Conservation (phyloP, 768 basidiomycete genomes). For the Mycena alexandri region DNA sequence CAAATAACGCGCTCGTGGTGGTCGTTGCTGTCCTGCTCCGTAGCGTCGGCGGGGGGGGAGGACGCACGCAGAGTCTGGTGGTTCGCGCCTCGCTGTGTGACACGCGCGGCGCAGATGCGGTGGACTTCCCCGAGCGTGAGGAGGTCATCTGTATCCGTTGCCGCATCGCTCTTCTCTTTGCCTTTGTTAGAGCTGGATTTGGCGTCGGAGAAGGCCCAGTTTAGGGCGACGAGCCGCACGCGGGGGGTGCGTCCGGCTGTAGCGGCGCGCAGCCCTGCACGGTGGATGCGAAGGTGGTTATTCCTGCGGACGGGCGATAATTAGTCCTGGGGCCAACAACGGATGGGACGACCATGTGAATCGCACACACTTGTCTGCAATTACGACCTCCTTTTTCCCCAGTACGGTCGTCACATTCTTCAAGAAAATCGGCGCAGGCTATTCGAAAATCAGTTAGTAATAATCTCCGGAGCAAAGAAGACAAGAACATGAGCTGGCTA, state of each 20-base stretch:
- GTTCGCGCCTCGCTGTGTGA: slow-evolving; percentile 80
- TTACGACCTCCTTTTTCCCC: too few relatives aligned
- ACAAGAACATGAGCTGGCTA: too few relatives aligned
- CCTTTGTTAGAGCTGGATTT: too few relatives aligned
- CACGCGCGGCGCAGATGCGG: slow-evolving; percentile 83
- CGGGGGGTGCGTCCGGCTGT: slow-evolving; percentile 58
- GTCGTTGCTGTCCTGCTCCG: too few relatives aligned
- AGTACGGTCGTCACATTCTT: too few relatives aligned
- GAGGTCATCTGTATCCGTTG: slow-evolving; percentile 51
- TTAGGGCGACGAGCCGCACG: slow-evolving; percentile 82
- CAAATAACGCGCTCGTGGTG: slow-evolving; percentile 81
- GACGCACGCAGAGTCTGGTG: slow-evolving; percentile 79
- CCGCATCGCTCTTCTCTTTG: too few relatives aligned
- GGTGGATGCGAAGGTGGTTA: slow-evolving; percentile 88
- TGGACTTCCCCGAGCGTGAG: slow-evolving; percentile 69
- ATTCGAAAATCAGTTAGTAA: too few relatives aligned
- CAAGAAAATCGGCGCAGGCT: too few relatives aligned
- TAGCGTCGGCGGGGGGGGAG: slow-evolving; percentile 58
- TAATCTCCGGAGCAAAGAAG: too few relatives aligned
- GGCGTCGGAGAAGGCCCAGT: slow-evolving; percentile 66
- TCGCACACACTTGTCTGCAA: too few relatives aligned
- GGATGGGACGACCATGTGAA: too few relatives aligned
- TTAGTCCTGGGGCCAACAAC: too few relatives aligned
- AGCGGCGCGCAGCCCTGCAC: slow-evolving; percentile 74
- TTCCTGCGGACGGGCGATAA: slow-evolving; percentile 65